Evolutionary conservation across 768 basidiomycete genomes (phyloP).

Genomic region (Boletus fagicola): DNA sequence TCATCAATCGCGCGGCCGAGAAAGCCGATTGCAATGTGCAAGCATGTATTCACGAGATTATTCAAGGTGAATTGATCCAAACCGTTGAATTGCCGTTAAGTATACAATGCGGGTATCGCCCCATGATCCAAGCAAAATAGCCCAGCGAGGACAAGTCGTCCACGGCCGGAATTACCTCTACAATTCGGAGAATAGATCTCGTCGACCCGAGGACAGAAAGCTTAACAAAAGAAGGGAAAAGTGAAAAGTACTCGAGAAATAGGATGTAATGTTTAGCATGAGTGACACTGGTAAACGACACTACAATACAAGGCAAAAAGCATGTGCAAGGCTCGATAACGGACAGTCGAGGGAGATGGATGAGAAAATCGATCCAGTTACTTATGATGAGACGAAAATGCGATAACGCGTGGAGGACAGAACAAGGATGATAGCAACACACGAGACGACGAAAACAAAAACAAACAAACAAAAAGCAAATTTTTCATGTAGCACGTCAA

Average conservation of each 20-base stretch:
- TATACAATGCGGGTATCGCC: constrained; percentile 14
- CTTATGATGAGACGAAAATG: neutral
- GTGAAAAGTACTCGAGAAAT: neutral
- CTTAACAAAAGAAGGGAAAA: neutral
- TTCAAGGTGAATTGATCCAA: neutral
- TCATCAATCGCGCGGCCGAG: neutral
- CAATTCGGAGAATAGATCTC: neutral
- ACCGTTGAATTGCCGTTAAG: neutral
- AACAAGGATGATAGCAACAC: neutral
- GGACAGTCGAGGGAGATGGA: neutral
- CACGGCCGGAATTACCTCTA: neutral
- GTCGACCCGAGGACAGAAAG: neutral
- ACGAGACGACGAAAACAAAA: neutral
- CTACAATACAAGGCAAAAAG: neutral
- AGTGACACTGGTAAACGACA: constrained; percentile 5
- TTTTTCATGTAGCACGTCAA: constrained; percentile 1
- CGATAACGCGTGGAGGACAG: neutral
- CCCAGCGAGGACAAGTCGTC: neutral
- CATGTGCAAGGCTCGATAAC: constrained; percentile 4
- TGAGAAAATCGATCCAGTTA: neutral
- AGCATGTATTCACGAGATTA: neutral
- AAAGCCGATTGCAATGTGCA: neutral
- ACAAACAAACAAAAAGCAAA: neutral
- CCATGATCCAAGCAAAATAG: neutral
- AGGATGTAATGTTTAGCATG: neutral